Base-by-base conservation (phyloP, 768 basidiomycete genomes). In the Rhodotorula babjevae region DNA sequence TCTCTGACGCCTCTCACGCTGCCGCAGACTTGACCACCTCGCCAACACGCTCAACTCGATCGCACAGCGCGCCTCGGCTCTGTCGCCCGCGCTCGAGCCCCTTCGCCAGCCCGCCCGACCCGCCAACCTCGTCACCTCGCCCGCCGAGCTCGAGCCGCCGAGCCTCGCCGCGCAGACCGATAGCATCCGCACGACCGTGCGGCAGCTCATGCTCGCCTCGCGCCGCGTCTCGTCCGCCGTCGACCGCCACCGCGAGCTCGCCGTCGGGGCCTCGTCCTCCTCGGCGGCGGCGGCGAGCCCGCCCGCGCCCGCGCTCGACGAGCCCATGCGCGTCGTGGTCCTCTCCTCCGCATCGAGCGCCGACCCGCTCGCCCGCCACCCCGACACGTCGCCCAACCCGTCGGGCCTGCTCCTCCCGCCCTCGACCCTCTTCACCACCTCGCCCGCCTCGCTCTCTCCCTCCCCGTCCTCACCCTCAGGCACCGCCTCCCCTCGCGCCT, bases 231-330 rank as follows among this genome's bases (percentile, higher is more conserved):
- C 66, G 18, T 62, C 50, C 18, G 71, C 66, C 15, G 64, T 72
- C 58, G 66, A 67, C 27, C 71, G 66, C 3, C 71, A 72, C 40
- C 60, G 71, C 19, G 66, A 63, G 23, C 57, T 67, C 21, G 66
- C n/a, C 2, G 4, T 11, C 14, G 56, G 62, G 7, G 42, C 56
- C 3, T 12, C 25, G 21, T 0, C 31, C 9, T 8, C 31, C 18
- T 1, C 31, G 27, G 27, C 52, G n/a, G 11, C 62, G 16, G 8
- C 67, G 25, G 27, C n/a, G n/a, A n/a, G n/a, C n/a, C n/a, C n/a
- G 12, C 67, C n/a, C 3, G 6, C 3, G 23, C 63, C 27, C 14
- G 33, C 44, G 0, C 12, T 33, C 19, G 16, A 49, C 36, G 52
- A 47, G 29, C 67, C 40, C 0, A 52, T 44, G 9, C n/a, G 29